phyloP scores from a whole-genome alignment of 1,284 basidiomycete species.

The Sanghuangporus weigelae region DNA sequence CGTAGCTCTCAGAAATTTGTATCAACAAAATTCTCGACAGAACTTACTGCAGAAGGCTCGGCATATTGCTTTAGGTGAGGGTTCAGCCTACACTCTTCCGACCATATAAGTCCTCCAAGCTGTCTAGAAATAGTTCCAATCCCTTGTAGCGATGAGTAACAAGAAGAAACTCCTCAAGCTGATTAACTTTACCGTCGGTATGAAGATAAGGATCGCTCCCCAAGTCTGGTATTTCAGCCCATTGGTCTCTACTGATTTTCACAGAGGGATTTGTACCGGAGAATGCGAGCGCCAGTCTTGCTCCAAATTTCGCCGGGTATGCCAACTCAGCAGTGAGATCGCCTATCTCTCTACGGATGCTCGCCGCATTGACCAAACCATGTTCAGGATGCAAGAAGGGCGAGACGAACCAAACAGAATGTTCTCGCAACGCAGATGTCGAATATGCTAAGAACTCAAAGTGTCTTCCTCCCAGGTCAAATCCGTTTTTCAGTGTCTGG shows the following conservation, averaged over 20 bases:
- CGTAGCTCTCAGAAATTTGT: neutral
- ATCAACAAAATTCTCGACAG: neutral
- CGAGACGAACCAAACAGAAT: constrained; percentile 73
- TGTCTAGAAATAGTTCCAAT: constrained; percentile 62
- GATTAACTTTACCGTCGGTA: constrained; percentile 51
- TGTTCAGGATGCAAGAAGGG: constrained; percentile 39
- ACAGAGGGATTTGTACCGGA: constrained; percentile 74
- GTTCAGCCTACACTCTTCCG: constrained; percentile 41
- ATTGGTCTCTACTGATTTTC: constrained; percentile 46
- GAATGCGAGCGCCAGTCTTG: constrained; percentile 77
- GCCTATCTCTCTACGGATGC: constrained; percentile 57
- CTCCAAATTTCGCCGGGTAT: constrained; percentile 72
- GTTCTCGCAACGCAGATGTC: constrained; percentile 60
- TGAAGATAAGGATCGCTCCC: constrained; percentile 41
- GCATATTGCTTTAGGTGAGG: constrained; percentile 30
- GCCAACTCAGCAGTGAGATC: constrained; percentile 54
- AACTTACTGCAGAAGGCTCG: constrained; percentile 54
- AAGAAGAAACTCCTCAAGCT: constrained; percentile 24
- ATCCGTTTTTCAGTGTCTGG: constrained; percentile 55
- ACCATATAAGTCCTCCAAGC: constrained; percentile 56
- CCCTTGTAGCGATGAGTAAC: neutral
- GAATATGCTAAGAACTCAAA: constrained; percentile 78
- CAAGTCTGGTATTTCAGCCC: constrained; percentile 56
- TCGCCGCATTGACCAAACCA: constrained; percentile 43
- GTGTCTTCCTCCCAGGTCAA: constrained; percentile 58